Evolutionary conservation across 1,284 basidiomycete genomes (phyloP), one percentile per base, ranked within the genome.

Genomic region (Malassezia cuniculi): DNA sequence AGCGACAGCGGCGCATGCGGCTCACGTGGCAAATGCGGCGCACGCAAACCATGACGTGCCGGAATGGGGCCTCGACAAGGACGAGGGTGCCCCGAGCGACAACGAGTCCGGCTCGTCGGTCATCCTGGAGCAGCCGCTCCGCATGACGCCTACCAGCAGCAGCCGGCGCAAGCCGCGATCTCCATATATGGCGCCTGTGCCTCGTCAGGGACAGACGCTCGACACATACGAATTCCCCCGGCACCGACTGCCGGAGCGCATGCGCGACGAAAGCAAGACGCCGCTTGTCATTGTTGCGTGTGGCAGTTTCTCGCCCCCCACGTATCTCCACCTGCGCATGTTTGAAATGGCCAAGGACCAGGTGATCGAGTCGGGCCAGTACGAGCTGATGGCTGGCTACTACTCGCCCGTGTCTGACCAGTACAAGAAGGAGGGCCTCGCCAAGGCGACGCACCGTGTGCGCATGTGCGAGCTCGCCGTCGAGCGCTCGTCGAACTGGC

Each of bases 261-360:
- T 66, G 63, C 50, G 52, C 31, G 61, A 66, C 42, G 59, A 60
- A 30, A 37, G 41, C 37, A 63, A 61, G 34, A 62, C 51, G 5
- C 63, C 63, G 11, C 58, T 66, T 9, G 57, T 66, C 24, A 60
- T 66, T 16, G 73, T 75, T 21, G 74, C 74, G 0, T 75, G 74
- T 50, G 74, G 74, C 15, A 72, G 70, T 16, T 75, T 75, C 63
- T 73, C 72, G 1, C 74, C 74, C 1, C 73, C 73, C 5, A 75
- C 74, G 2, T 75, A 75, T 48, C 69, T 74, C 22, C 74, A 75
- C 48, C 52, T 75, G 63, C 82, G 87, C 43, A 93, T 94, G 84
- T 94, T 93, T 69, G 87, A 93, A 69, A 93, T 94, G 87, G 87
- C 87, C 41, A 84, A 82, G 70, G 87, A 94, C 71, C 87, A 85